A percentile compares a stretch with the other conserved stretches of the same genome.
These are phyloP conservation scores for Phytophthora tentaculata DNA, from an alignment of 352 stramenopile species.

Conservation along the genomic window DNA sequence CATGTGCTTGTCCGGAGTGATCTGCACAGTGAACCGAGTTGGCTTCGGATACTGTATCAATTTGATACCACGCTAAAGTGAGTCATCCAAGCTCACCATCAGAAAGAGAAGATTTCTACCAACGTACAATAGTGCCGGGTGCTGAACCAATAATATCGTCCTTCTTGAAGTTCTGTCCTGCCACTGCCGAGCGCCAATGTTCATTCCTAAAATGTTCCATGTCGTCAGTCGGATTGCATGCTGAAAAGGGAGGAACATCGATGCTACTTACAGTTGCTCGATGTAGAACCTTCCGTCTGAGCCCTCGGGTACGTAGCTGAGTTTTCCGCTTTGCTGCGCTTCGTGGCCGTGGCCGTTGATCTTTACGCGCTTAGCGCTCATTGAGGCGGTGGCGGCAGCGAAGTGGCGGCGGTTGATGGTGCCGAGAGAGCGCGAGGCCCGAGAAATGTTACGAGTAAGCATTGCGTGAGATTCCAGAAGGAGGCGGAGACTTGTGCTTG, in stretches of 20 bases:
- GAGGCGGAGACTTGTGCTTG: conserved; percentile 3
- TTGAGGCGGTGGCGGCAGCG: conserved; percentile 37
- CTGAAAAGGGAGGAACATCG: background rate
- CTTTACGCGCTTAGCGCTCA: conserved; percentile 31
- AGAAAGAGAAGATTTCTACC: background rate
- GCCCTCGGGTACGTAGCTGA: conserved; percentile 61
- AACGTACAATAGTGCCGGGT: conserved; percentile 68
- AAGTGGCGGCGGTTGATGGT: conserved; percentile 49
- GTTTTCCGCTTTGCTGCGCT: conserved; percentile 33
- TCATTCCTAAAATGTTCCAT: conserved; percentile 40
- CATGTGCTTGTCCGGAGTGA: conserved; percentile 80
- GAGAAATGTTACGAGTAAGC: conserved; percentile 35
- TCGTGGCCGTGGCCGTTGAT: conserved; percentile 29
- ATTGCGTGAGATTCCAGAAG: conserved; percentile 20
- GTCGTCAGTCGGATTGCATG: no score
- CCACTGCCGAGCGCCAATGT: conserved; percentile 78
- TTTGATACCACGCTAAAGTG: background rate
- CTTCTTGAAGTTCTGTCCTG: conserved; percentile 64
- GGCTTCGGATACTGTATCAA: conserved; percentile 52
- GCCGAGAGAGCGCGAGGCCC: conserved; percentile 32
- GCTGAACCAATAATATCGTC: conserved; percentile 77
- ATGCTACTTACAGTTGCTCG: conserved; percentile 57
- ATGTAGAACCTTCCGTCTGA: conserved; percentile 76
- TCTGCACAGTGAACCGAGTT: conserved; percentile 87
- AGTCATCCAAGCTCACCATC: conserved; percentile 8